phyloP scores from a whole-genome alignment of 305 asterid genomes.

The Fraxinus ornus region DNA sequence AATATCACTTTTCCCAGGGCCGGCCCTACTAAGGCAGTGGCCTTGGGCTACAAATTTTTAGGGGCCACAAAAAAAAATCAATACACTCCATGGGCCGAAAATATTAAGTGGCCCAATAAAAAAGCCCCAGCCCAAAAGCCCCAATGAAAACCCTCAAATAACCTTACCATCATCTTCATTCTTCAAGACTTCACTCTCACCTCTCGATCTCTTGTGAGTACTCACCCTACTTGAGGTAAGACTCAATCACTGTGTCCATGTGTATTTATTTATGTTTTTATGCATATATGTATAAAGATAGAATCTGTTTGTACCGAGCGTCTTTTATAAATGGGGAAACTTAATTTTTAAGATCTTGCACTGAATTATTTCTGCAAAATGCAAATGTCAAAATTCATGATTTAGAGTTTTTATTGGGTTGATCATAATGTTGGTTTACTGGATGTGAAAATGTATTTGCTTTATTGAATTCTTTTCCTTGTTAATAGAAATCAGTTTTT shows the following conservation, averaged over 20 bases:
- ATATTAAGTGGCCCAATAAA: too few species aligned
- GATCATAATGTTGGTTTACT: background rate
- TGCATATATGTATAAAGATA: background rate
- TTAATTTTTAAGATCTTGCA: slow-evolving; percentile 15
- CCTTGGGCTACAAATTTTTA: too few species aligned
- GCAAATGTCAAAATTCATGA: slow-evolving; percentile 1
- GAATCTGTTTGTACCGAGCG: slow-evolving; percentile 11
- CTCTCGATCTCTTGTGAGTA: too few species aligned
- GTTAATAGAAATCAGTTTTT: background rate
- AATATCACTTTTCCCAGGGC: too few species aligned
- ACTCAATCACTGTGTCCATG: background rate
- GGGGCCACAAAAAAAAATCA: too few species aligned
- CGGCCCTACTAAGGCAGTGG: too few species aligned
- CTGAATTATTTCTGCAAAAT: slow-evolving; percentile 20
- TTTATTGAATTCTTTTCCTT: background rate
- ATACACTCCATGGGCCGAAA: too few species aligned
- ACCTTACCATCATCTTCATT: too few species aligned
- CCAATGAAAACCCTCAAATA: too few species aligned
- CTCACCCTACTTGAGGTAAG: slow-evolving; percentile 47
- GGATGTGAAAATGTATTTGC: background rate
- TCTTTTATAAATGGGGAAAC: background rate
- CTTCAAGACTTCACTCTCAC: too few species aligned
- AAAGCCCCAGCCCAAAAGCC: too few species aligned
- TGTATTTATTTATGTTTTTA: slow-evolving; percentile 1
- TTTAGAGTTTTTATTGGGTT: too few species aligned